A percentile compares a stretch with the other conserved stretches of the same genome.
Evolutionary conservation across 148 eudicot genomes (phyloP).

Genomic region (Cornus controversa): DNA sequence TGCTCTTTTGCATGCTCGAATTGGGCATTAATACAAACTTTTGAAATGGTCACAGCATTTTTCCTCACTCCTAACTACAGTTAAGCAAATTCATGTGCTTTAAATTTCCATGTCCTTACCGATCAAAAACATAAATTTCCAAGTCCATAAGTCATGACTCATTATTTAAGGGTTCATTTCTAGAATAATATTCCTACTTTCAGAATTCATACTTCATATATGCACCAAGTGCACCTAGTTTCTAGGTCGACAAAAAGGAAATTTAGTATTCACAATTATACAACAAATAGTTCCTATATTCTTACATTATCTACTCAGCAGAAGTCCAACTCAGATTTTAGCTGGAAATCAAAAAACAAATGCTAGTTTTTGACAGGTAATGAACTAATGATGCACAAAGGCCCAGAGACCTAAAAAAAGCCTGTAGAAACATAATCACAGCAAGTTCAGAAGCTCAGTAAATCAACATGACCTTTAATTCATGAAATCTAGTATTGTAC

Average conservation of each 20-base stretch:
- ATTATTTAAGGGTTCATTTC: no score
- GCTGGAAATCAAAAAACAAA: background rate
- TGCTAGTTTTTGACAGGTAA: background rate
- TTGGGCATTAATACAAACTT: background rate
- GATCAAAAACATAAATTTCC: no score
- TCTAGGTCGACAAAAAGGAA: background rate
- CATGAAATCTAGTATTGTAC: background rate
- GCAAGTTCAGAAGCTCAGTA: background rate
- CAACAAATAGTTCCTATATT: background rate
- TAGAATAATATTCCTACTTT: no score
- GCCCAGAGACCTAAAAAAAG: no score
- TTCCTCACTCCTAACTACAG: background rate
- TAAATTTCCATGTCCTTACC: background rate
- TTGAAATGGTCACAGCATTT: background rate
- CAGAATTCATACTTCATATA: no score
- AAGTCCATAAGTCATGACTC: no score
- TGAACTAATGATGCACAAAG: no score
- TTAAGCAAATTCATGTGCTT: background rate
- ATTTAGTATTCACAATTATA: background rate
- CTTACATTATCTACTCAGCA: background rate
- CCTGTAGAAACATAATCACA: no score
- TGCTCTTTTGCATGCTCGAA: background rate
- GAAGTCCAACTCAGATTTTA: background rate
- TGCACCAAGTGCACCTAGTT: background rate
- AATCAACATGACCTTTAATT: background rate